Evolutionary conservation across 495 filamentous ascomycete species (phyloP).

Genomic region (Penicillium manginii): DNA sequence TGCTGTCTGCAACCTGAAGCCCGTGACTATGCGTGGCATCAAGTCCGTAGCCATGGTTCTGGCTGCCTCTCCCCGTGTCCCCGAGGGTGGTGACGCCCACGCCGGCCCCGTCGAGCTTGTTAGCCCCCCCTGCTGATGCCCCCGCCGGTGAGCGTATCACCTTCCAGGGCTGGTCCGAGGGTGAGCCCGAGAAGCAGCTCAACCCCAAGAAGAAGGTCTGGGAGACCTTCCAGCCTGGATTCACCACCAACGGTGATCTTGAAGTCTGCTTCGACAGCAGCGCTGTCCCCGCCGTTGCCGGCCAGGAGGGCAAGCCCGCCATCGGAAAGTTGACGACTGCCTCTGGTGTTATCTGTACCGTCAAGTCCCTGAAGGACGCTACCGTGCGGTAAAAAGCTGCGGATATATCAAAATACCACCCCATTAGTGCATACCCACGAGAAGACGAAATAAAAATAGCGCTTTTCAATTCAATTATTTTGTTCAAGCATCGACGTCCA

Average conservation of each 20-base stretch:
- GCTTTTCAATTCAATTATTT: constrained; percentile 10
- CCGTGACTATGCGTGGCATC: constrained; percentile 97
- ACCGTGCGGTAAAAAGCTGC: constrained; percentile 58
- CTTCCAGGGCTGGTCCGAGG: constrained; percentile 89
- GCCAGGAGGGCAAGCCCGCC: constrained; percentile 63
- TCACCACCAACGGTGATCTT: constrained; percentile 76
- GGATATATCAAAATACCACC: constrained; percentile 24
- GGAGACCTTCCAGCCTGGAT: constrained; percentile 94
- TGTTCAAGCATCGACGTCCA: background rate
- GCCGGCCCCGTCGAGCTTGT: constrained; percentile 93
- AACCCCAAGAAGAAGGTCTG: constrained; percentile 99
- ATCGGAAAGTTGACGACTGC: constrained; percentile 71
- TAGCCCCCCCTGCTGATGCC: constrained; percentile 73
- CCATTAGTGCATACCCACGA: constrained; percentile 35
- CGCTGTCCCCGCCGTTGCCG: constrained; percentile 62
- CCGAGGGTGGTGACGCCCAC: constrained; percentile 81
- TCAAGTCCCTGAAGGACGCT: constrained; percentile 71
- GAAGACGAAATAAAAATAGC: constrained; percentile 30
- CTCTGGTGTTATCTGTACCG: constrained; percentile 73
- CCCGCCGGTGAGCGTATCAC: constrained; percentile 81
- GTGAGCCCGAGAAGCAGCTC: constrained; percentile 86
- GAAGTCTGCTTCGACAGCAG: constrained; percentile 79
- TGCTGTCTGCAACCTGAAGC: constrained; percentile 95
- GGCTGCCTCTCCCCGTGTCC: constrained; percentile 80
- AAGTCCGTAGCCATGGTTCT: constrained; percentile 96